Evolutionary conservation across 2,329 filamentous ascomycete species (phyloP).

Genomic region (Alternaria viburni): DNA sequence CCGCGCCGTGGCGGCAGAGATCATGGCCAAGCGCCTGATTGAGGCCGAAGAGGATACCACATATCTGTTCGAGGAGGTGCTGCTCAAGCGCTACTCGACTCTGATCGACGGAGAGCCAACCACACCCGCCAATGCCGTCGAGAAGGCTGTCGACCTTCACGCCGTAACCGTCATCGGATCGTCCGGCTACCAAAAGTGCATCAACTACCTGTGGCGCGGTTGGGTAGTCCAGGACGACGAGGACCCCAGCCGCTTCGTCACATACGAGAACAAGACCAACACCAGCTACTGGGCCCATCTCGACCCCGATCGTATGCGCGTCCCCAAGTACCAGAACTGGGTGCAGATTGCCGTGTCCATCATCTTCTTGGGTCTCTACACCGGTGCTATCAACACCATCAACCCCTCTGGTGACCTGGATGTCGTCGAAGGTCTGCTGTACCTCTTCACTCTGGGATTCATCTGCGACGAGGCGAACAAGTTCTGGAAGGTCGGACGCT

Average conservation of each 20-base stretch:
- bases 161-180: conserved; percentile 87
- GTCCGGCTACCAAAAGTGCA: conserved; percentile 94
- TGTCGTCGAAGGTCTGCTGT: conserved; percentile 80
- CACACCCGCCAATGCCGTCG: conserved; percentile 82
- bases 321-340: conserved; percentile 89
- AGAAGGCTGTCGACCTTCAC: conserved; percentile 92
- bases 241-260: conserved; percentile 86
- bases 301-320: conserved; percentile 92
- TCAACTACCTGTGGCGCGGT: conserved; percentile 89
- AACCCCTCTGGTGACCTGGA: conserved; percentile 86
- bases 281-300: conserved; percentile 80
- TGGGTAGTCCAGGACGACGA: conserved; percentile 97
- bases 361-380: conserved; percentile 84
- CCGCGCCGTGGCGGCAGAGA: conserved; percentile 82
- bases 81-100: conserved; percentile 89
- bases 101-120: conserved; percentile 74
- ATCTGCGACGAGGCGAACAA: conserved; percentile 87
- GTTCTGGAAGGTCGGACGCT: conserved; percentile 90
- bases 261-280: conserved; percentile 83
- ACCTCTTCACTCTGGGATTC: conserved; percentile 90
- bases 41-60: conserved; percentile 80
- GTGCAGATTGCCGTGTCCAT: conserved; percentile 86
- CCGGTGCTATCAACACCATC: conserved; percentile 90
- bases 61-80: conserved; percentile 79
- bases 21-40: conserved; percentile 90